phyloP scores from a whole-genome alignment of 495 filamentous ascomycete genomes.

The Lasiosphaeria ovina region DNA sequence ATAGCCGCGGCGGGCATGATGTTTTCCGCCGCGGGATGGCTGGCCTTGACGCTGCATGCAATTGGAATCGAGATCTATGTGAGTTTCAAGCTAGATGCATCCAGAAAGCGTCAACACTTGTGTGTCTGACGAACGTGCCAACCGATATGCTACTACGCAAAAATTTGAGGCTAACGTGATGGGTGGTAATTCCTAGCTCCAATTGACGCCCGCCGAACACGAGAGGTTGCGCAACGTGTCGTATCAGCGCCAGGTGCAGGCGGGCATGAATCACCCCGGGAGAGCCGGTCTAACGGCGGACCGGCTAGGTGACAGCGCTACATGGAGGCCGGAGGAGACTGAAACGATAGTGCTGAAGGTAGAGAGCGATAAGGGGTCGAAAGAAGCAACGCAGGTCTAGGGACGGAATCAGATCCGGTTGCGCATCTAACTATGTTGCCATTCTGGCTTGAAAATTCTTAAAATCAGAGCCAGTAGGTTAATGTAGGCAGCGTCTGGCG shows the following conservation, averaged over 20 bases:
- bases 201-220: conserved; percentile 48
- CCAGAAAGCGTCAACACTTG: too few relatives aligned
- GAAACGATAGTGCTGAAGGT: too few relatives aligned
- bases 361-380: too few relatives aligned
- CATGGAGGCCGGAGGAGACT: too few relatives aligned
- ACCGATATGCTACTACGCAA: neutral
- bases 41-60: conserved; percentile 47
- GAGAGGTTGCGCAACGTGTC: conserved; percentile 47
- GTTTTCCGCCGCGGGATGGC: conserved; percentile 48
- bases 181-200: conserved; percentile 33
- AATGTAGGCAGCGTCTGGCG: too few relatives aligned
- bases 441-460: too few relatives aligned
- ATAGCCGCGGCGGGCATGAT: conserved; percentile 32
- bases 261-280: conserved; percentile 48
- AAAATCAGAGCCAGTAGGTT: too few relatives aligned
- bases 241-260: conserved; percentile 52
- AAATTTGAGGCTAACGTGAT: conserved; percentile 1
- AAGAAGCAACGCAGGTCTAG: too few relatives aligned
- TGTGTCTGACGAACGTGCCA: conserved; percentile 27
- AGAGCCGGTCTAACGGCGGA: conserved; percentile 46
- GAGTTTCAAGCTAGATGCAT: too few relatives aligned
- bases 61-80: conserved; percentile 55
- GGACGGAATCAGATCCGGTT: too few relatives aligned
- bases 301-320: conserved; percentile 47
- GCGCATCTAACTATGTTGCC: too few relatives aligned